Percentiles rank a stretch among this genome's conserved stretches.
These are phyloP conservation scores for Pseudonectria buxi DNA, from an alignment of 2,329 filamentous ascomycete species.

Conservation along the genomic window DNA sequence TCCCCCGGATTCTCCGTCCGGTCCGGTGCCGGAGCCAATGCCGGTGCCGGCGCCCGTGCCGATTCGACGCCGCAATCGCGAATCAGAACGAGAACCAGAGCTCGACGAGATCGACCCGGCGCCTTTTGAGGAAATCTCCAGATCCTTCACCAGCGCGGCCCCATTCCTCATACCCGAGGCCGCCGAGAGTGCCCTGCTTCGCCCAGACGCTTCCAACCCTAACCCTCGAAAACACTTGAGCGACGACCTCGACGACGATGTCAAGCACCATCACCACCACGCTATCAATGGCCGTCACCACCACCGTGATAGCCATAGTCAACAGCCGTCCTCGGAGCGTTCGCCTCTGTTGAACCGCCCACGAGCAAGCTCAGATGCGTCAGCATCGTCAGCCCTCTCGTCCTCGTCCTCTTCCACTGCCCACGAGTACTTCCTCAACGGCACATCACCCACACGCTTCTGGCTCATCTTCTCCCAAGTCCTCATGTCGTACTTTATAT, in stretches of 20 bases:
- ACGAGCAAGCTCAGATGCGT: slow-evolving; percentile 10
- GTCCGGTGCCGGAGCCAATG: background rate
- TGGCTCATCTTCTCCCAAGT: slow-evolving; percentile 57
- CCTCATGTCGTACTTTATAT: slow-evolving; percentile 50
- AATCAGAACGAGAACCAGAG: slow-evolving; percentile 7
- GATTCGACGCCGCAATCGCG: background rate
- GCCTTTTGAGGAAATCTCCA: slow-evolving; percentile 27
- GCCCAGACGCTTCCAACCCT: slow-evolving; percentile 15
- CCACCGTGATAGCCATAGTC: slow-evolving; percentile 2
- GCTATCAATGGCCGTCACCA: slow-evolving; percentile 1
- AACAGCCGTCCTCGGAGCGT: slow-evolving; percentile 15
- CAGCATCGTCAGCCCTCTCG: slow-evolving; percentile 7
- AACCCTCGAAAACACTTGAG: slow-evolving; percentile 10
- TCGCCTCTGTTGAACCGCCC: slow-evolving; percentile 20
- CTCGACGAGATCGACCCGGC: slow-evolving; percentile 12
- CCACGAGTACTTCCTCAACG: slow-evolving; percentile 35
- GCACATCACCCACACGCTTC: slow-evolving; percentile 45
- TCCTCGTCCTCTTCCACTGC: slow-evolving; percentile 5
- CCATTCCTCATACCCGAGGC: slow-evolving; percentile 37
- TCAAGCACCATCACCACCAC: slow-evolving; percentile 5
- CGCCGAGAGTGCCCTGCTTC: slow-evolving; percentile 33
- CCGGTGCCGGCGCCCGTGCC: slow-evolving; percentile 15
- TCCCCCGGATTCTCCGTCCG: too few relatives aligned
- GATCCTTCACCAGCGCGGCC: slow-evolving; percentile 32
- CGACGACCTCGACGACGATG: slow-evolving; percentile 5